A percentile compares a stretch with the other conserved stretches of the same genome.
Evolutionary conservation across 768 basidiomycete species (phyloP).

Genomic region (Lentinus brumalis): DNA sequence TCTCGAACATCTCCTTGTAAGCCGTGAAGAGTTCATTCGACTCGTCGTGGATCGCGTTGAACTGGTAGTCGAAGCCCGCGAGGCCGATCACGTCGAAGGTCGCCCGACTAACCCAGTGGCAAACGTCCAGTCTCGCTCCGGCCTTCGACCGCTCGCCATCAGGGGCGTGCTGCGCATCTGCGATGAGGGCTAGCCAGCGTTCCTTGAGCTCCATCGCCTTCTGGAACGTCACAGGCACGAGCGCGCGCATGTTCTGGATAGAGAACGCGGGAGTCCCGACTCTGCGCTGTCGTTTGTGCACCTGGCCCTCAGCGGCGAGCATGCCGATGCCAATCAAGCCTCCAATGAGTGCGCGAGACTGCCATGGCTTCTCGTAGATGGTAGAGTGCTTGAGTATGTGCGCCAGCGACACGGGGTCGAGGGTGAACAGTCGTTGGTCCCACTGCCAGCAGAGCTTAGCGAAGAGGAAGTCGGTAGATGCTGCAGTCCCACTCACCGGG

Average conservation of each 20-base stretch:
- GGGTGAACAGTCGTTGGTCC: slow-evolving; percentile 77
- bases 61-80: slow-evolving; percentile 88
- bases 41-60: slow-evolving; percentile 80
- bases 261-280: slow-evolving; percentile 81
- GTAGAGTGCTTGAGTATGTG: slow-evolving; percentile 74
- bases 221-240: slow-evolving; percentile 71
- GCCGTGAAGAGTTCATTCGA: slow-evolving; percentile 77
- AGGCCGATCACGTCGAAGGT: slow-evolving; percentile 92
- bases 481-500: slow-evolving; percentile 52
- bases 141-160: slow-evolving; percentile 9
- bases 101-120: slow-evolving; percentile 77
- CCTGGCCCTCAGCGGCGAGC: slow-evolving; percentile 75
- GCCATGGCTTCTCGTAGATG: slow-evolving; percentile 84
- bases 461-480: neutral
- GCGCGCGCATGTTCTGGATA: slow-evolving; percentile 69
- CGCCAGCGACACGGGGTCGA: slow-evolving; percentile 74
- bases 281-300: slow-evolving; percentile 80
- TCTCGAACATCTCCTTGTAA: slow-evolving; percentile 84
- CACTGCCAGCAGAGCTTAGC: slow-evolving; percentile 46
- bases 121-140: slow-evolving; percentile 63
- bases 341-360: slow-evolving; percentile 72
- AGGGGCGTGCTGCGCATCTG: slow-evolving; percentile 27
- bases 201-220: slow-evolving; percentile 66
- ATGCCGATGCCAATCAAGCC: slow-evolving; percentile 82
- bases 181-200: slow-evolving; percentile 57